Evolutionary conservation across 345 rosid species (phyloP).

Genomic region (Dovyalis caffra): DNA sequence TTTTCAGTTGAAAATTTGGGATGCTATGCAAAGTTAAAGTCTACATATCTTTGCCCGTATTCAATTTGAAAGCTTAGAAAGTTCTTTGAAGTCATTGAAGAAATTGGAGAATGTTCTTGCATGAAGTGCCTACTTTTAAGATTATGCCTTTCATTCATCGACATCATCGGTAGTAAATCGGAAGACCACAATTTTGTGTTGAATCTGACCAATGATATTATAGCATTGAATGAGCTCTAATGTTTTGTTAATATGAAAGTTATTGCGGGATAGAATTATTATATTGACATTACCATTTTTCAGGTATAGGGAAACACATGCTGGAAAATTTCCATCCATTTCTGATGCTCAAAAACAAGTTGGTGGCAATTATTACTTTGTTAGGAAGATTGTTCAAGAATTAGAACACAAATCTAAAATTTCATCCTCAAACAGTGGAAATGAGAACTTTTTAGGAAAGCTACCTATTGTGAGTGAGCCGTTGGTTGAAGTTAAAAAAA

Average conservation of each 20-base stretch:
- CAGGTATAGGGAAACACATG: constrained; percentile 43
- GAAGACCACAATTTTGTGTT: neutral
- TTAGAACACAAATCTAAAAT: constrained; percentile 26
- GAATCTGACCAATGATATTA: neutral
- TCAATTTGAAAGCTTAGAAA: neutral
- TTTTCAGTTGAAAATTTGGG: too few relatives aligned
- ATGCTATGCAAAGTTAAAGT: neutral
- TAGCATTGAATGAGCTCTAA: neutral
- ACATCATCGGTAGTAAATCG: neutral
- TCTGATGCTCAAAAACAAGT: constrained; percentile 27
- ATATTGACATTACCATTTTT: neutral
- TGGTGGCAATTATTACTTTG: constrained; percentile 41
- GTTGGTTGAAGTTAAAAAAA: constrained; percentile 2
- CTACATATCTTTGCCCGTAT: neutral
- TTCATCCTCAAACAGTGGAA: constrained; percentile 12
- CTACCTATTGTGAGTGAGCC: constrained; percentile 4
- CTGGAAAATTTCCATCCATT: constrained; percentile 39
- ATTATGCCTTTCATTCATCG: neutral
- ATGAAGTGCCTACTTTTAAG: neutral
- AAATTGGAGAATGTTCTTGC: neutral
- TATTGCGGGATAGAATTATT: neutral
- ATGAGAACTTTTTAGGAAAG: neutral
- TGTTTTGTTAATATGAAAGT: neutral
- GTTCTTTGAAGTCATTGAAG: neutral
- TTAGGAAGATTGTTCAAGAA: constrained; percentile 37